Percentiles rank a stretch among this genome's conserved stretches.
phyloP scores from a whole-genome alignment of 2,329 filamentous ascomycete species.

The Pyrenophora tritici-repentis region DNA sequence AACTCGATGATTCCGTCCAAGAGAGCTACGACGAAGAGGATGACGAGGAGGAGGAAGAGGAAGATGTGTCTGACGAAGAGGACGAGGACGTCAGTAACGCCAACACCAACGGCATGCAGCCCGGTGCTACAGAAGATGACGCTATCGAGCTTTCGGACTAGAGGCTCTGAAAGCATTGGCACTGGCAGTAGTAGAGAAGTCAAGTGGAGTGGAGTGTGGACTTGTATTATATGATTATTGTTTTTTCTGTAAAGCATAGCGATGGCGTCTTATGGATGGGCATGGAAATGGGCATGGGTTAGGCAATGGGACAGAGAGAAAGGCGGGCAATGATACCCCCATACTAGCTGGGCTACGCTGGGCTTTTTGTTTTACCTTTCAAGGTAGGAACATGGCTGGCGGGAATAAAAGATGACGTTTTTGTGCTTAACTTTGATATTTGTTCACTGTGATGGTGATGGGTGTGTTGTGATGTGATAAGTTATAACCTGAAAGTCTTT shows the following conservation, averaged over 20 bases:
- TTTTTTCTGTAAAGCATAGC: constrained; percentile 1
- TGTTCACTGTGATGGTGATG: no score
- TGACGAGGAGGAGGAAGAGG: constrained; percentile 17
- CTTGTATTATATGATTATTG: background rate
- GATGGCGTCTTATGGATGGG: background rate
- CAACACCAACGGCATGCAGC: background rate
- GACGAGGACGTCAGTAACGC: constrained; percentile 7
- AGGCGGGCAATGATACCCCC: no score
- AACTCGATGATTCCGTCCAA: constrained; percentile 7
- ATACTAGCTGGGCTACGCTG: no score
- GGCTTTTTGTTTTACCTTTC: no score
- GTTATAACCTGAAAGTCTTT: no score
- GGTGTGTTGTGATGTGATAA: no score
- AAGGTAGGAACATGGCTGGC: no score
- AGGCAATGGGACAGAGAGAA: no score
- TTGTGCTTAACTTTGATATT: no score
- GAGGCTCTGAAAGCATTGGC: background rate
- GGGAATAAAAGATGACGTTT: no score
- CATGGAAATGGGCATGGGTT: no score
- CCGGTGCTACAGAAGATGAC: constrained; percentile 39
- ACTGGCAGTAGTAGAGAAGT: background rate
- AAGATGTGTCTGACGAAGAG: constrained; percentile 5
- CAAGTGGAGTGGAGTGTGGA: background rate
- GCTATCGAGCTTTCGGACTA: constrained; percentile 44
- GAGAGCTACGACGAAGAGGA: constrained; percentile 26